Evolutionary conservation across 805 yeast species (phyloP).

Genomic region (Hanseniaspora jakobsenii): DNA sequence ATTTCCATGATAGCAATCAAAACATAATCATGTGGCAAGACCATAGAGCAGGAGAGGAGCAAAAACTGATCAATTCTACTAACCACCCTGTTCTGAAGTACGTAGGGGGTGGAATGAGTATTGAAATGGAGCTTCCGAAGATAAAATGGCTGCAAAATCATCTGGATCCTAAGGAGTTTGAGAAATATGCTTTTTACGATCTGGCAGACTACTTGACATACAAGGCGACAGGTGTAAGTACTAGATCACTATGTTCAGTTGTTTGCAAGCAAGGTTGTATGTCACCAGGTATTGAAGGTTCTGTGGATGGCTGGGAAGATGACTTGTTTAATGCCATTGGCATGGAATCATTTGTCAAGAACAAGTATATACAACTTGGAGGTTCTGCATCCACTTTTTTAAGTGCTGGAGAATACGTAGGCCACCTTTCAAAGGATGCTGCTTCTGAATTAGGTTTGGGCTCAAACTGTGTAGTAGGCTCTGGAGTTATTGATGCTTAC

Average conservation of each 20-base stretch:
- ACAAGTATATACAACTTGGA: constrained; percentile 69
- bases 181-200: constrained; percentile 70
- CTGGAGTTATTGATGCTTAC: constrained; percentile 95
- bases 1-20: constrained; percentile 57
- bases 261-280: constrained; percentile 94
- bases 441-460: constrained; percentile 80
- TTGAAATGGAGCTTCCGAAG: constrained; percentile 97
- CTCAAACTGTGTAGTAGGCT: constrained; percentile 70
- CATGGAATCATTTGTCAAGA: constrained; percentile 62
- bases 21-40: constrained; percentile 97
- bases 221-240: constrained; percentile 77
- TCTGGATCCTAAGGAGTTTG: constrained; percentile 50
- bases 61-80: constrained; percentile 68
- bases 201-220: constrained; percentile 85
- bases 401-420: constrained; percentile 84
- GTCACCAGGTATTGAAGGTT: constrained; percentile 83
- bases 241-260: constrained; percentile 78
- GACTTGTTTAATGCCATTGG: constrained; percentile 61
- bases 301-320: constrained; percentile 77
- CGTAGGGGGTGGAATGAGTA: constrained; percentile 95
- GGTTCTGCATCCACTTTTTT: constrained; percentile 48
- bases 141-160: constrained; percentile 90
- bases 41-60: constrained; percentile 80
- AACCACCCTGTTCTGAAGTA: constrained; percentile 69
- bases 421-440: constrained; percentile 50